Evolutionary conservation across 306 rosid species (phyloP), one percentile per base, ranked within the genome.

Genomic region (Heteromeles arbutifolia): DNA sequence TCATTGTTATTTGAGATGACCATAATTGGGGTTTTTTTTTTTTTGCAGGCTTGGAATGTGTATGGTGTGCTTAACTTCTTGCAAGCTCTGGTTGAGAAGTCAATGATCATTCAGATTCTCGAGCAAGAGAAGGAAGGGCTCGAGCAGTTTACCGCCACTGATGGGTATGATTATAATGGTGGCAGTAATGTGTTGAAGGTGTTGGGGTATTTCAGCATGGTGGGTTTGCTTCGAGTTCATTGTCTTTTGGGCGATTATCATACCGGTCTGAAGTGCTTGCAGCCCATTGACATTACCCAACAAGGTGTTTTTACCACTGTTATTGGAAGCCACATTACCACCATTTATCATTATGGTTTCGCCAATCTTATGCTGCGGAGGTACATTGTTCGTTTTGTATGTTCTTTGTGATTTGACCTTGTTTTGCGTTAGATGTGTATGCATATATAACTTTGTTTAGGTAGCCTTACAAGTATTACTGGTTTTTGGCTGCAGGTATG

Each of bases 141-240:
- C 26, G 98, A 87, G 66, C 98, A 92, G 39, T 96, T 92, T 68
- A 92, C 99, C 14, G 79, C 89, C 4, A 90, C 89, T 9, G 99
- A 96, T 88, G 99, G 99, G 21, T 96, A 96, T 80, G 97, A 90
- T 80, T 90, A 96, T 71, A 84, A 73, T 54, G 96, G 98, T 17
- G 99, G 98, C 39, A 96, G 99, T 78, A 96, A 96, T 78, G 99
- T 96, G 25, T 78, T 96, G 87, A 96, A 96, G 92, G 98, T 96
- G n/a, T 78, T 96, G 86, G 99, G 98, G 37, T 96, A 96, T 81
- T 96, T 96, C 80, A 89, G 99, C 76, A 92, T 90, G 99, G 96
- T 96, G 73, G 99, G 98, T 8, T 85, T 96, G 85, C 91, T 96
- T 22, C 85, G 97, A 75, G 97, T 95, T 65, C 97, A 92, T 81